These are phyloP conservation scores for Morella rubra DNA, from an alignment of 306 rosid species.

Conservation along the genomic window DNA sequence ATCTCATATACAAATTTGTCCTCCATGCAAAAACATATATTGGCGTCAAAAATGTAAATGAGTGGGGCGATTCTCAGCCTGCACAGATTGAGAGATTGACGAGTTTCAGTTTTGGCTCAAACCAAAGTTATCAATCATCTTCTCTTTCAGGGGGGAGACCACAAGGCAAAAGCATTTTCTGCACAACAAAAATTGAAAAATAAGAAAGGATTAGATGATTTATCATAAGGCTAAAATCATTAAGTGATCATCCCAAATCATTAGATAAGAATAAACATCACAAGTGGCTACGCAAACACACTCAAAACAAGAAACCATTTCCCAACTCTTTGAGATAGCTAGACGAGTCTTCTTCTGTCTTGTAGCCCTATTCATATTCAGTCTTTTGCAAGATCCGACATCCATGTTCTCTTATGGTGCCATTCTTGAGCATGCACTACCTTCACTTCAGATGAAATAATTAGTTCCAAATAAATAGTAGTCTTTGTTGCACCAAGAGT, in stretches of 20 bases:
- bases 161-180: conserved; percentile 97
- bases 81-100: background rate
- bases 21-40: background rate
- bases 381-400: background rate
- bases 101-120: conserved; percentile 7
- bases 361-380: background rate
- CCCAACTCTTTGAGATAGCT: background rate
- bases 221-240: background rate
- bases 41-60: background rate
- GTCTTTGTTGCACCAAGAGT: background rate
- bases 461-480: background rate
- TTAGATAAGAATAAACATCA: background rate
- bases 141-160: conserved; percentile 95
- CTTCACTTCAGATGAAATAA: background rate
- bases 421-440: background rate
- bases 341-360: background rate
- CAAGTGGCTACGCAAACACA: background rate
- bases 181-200: conserved; percentile 16
- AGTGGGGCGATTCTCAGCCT: background rate
- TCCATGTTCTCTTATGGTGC: background rate
- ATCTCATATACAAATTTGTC: background rate
- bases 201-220: conserved; percentile 1
- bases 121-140: conserved; percentile 54
- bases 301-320: background rate
- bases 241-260: background rate